Base-by-base conservation (phyloP, 306 rosid genomes). In the Macrotyloma uniflorum region DNA sequence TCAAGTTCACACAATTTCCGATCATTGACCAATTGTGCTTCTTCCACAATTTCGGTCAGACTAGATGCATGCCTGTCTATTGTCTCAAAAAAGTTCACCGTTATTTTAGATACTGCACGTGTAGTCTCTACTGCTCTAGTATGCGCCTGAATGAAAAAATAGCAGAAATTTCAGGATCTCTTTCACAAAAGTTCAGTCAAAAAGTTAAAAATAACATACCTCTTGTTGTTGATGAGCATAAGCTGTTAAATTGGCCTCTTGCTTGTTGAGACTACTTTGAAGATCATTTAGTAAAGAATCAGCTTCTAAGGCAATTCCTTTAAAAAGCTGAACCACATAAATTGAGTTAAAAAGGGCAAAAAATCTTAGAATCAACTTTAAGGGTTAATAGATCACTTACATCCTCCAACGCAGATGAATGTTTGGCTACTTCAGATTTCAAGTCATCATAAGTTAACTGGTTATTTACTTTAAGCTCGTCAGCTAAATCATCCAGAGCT, bases 251-350 rank as follows among this genome's bases (percentile, higher is more conserved):
- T 87, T 91, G 82, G 87, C 93, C 68, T 91, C 98, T 83, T 96
- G 99, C 84, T 84, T 89, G 86, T 93, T 90, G 82, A 96, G 98
- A 83, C 86, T 93, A 70, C 82, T 88, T 90, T 89, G 98, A 62
- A 96, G 98, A 89, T 91, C 97, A 57, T 88, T 87, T 24, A 96
- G 88, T 54, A 96, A 79, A 4, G 88, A 88, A 83, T 96, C 94
- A 51, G 99, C 99, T 86, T 96, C 99, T 22, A 91, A 80, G 84
- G 99, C 94, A 18, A 96, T 88, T 84, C 97, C 93, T 87, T 93
- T 90, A 75, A 96, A 96, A 64, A 93, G 86, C 99, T 96, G 92
- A 74, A 90, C 76, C 79, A 85, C 33, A 84, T 64, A 51, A 78
- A 74, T 79, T 57, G 63, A 79, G 84, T 84, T 82, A 91, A 75